Evolutionary conservation across 768 basidiomycete genomes (phyloP).

Genomic region (Crucibulum laeve): DNA sequence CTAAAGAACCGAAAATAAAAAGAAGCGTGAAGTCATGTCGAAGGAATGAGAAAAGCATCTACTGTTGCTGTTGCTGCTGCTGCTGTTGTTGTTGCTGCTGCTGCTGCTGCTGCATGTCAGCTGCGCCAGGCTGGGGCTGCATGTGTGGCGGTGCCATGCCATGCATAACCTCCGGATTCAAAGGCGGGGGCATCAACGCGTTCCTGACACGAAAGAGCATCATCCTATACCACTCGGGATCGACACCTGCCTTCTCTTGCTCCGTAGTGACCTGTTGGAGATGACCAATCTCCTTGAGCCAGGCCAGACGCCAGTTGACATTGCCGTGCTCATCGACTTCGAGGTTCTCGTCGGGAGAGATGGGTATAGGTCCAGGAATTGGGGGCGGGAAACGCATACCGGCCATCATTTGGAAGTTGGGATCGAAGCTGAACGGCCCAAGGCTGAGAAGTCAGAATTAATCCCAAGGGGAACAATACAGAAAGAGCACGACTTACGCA

Average conservation of each 20-base stretch:
- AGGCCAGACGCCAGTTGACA: slow-evolving; percentile 73
- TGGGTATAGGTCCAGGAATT: slow-evolving; percentile 48
- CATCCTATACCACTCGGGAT: slow-evolving; percentile 83
- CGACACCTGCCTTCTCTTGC: slow-evolving; percentile 78
- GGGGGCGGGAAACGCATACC: slow-evolving; percentile 62
- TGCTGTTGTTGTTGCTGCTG: slow-evolving; percentile 23
- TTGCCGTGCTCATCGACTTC: slow-evolving; percentile 77
- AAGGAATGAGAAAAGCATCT: background rate
- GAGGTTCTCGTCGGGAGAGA: slow-evolving; percentile 59
- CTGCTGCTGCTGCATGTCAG: slow-evolving; percentile 33
- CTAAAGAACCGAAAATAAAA: background rate
- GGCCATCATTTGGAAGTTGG: slow-evolving; percentile 64
- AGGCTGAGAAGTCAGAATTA: slow-evolving; percentile 8
- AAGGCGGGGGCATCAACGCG: slow-evolving; percentile 59
- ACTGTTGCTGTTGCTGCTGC: slow-evolving; percentile 15
- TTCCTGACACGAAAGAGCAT: slow-evolving; percentile 78
- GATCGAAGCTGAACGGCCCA: slow-evolving; percentile 56
- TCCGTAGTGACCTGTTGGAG: slow-evolving; percentile 74
- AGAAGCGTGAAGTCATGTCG: background rate
- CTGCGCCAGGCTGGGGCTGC: slow-evolving; percentile 31
- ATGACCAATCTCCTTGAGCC: slow-evolving; percentile 76
- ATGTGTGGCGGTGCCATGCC: slow-evolving; percentile 37
- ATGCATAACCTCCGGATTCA: slow-evolving; percentile 50
- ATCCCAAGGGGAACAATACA: background rate
- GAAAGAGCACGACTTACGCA: slow-evolving; percentile 34